Percentiles rank a stretch among this genome's conserved stretches.
phyloP scores from a whole-genome alignment of 2,329 filamentous ascomycete genomes.

The Teratosphaeria zuluensis region DNA sequence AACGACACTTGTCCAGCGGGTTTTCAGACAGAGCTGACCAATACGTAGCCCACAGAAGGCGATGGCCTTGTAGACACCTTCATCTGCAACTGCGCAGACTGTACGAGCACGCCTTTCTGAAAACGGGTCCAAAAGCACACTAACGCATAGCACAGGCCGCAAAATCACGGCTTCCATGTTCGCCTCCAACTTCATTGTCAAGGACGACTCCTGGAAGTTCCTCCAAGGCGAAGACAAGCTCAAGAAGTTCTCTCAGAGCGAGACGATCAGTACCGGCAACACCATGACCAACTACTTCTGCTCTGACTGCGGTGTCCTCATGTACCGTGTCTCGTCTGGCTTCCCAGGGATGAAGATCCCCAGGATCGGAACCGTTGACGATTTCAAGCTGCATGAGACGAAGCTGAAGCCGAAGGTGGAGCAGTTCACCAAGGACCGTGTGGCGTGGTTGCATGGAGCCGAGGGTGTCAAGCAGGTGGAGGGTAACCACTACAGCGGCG shows the following conservation, averaged over 20 bases:
- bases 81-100: slow-evolving; percentile 52
- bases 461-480: background rate
- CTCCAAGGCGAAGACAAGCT: slow-evolving; percentile 45
- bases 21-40: background rate
- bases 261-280: slow-evolving; percentile 39
- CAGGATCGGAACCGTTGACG: slow-evolving; percentile 53
- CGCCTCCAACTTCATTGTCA: slow-evolving; percentile 48
- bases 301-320: slow-evolving; percentile 47
- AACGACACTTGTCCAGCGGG: slow-evolving; percentile 11
- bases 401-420: slow-evolving; percentile 46
- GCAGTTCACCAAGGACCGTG: slow-evolving; percentile 31
- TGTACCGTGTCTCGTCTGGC: slow-evolving; percentile 44
- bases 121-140: slow-evolving; percentile 31
- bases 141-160: background rate
- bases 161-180: slow-evolving; percentile 54
- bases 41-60: slow-evolving; percentile 29
- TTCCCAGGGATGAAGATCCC: slow-evolving; percentile 42
- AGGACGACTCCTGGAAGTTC: slow-evolving; percentile 37
- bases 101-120: background rate
- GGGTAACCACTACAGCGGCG: background rate
- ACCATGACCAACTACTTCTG: slow-evolving; percentile 56
- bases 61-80: slow-evolving; percentile 42
- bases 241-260: slow-evolving; percentile 34
- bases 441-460: background rate
- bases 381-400: slow-evolving; percentile 48